A percentile compares a stretch with the other conserved stretches of the same genome.
These are phyloP conservation scores for Talaromyces proteolyticus DNA, from an alignment of 495 filamentous ascomycete genomes.

Conservation along the genomic window DNA sequence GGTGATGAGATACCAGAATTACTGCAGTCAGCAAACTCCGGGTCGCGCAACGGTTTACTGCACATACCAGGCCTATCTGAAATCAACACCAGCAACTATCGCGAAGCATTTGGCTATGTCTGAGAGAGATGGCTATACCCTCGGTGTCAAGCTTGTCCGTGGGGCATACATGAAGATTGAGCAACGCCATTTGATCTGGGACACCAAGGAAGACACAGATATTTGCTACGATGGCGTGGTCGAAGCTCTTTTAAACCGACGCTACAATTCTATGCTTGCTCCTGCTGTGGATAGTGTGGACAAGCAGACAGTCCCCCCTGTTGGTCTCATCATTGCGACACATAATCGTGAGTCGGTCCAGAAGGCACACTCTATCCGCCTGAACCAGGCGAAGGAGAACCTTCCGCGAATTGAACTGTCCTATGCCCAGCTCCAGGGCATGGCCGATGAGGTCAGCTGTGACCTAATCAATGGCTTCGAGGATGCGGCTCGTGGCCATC, in stretches of 20 bases:
- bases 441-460: constrained; percentile 93
- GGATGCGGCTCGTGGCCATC: constrained; percentile 11
- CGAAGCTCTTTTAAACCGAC: constrained; percentile 49
- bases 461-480: constrained; percentile 60
- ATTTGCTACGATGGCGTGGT: constrained; percentile 56
- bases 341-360: constrained; percentile 83
- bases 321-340: constrained; percentile 76
- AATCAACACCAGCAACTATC: constrained; percentile 59
- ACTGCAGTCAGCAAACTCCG: constrained; percentile 59
- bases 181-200: constrained; percentile 70
- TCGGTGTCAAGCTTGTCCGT: constrained; percentile 88
- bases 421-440: constrained; percentile 91
- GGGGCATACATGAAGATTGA: constrained; percentile 86
- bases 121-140: constrained; percentile 60
- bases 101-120: constrained; percentile 62
- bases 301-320: constrained; percentile 46
- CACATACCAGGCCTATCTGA: constrained; percentile 83
- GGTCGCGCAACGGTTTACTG: constrained; percentile 61
- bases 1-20: constrained; percentile 73
- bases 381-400: constrained; percentile 37
- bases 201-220: constrained; percentile 79
- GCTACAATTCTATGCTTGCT: constrained; percentile 46
- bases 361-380: constrained; percentile 57
- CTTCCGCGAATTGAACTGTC: constrained; percentile 53
- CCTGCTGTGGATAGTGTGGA: constrained; percentile 21